A percentile compares a stretch with the other conserved stretches of the same genome.
Evolutionary conservation across 2,329 filamentous ascomycete genomes (phyloP).

Genomic region (Grosmannia huntii): DNA sequence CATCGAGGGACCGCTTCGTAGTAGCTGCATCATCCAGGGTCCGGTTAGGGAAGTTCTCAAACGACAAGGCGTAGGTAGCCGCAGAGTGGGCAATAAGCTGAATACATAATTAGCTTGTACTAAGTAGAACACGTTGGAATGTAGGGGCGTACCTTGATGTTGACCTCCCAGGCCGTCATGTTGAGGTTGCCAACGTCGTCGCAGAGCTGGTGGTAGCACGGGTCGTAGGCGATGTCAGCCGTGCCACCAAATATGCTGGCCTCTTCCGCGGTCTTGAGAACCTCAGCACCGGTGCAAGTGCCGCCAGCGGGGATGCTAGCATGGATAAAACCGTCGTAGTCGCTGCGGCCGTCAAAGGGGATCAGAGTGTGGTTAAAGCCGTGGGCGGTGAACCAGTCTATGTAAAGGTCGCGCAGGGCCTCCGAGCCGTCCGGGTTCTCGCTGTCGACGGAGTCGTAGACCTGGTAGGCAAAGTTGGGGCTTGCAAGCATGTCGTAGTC

Average conservation of each 20-base stretch:
- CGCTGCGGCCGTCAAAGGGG: slow-evolving; percentile 65
- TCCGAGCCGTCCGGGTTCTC: slow-evolving; percentile 59
- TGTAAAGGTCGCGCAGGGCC: slow-evolving; percentile 54
- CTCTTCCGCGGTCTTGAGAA: slow-evolving; percentile 58
- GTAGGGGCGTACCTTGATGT: slow-evolving; percentile 30
- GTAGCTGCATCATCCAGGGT: slow-evolving; percentile 11
- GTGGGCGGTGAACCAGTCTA: slow-evolving; percentile 50
- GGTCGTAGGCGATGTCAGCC: slow-evolving; percentile 46
- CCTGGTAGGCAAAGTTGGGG: slow-evolving; percentile 52
- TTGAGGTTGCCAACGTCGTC: slow-evolving; percentile 47
- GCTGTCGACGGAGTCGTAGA: slow-evolving; percentile 61
- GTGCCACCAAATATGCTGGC: slow-evolving; percentile 54
- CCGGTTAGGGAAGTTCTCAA: slow-evolving; percentile 51
- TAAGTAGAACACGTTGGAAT: neutral
- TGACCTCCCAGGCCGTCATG: slow-evolving; percentile 46
- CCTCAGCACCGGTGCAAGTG: slow-evolving; percentile 67
- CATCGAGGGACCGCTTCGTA: neutral
- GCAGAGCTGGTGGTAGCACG: slow-evolving; percentile 49
- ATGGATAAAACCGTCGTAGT: slow-evolving; percentile 67
- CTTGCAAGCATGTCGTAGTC: slow-evolving; percentile 61
- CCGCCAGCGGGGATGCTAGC: slow-evolving; percentile 62
- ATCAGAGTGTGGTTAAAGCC: slow-evolving; percentile 57
- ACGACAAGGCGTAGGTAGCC: slow-evolving; percentile 53
- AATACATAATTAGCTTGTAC: neutral
- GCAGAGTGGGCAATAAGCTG: slow-evolving; percentile 57